Conservation (phyloP, 129 eudicot genomes). For the Chrysanthemum lavandulifolium region DNA sequence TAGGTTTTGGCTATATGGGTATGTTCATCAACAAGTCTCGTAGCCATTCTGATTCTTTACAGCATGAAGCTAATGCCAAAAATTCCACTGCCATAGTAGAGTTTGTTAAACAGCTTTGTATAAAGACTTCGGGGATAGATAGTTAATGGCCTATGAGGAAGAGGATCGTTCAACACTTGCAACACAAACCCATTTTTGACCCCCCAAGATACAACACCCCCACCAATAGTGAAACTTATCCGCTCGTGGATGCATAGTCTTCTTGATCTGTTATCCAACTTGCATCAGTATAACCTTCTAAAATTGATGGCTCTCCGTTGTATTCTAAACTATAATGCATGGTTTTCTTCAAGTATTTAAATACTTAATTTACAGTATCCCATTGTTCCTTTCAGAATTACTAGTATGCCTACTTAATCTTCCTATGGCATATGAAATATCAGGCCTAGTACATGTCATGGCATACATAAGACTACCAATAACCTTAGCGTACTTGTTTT, state of each 20-base stretch:
- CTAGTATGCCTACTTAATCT: conserved; percentile 16
- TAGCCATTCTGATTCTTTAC: not conserved
- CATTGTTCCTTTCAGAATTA: not conserved
- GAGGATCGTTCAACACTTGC: too few relatives aligned
- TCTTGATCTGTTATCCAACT: not conserved
- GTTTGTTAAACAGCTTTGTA: not conserved
- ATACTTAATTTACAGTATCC: not conserved
- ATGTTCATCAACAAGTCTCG: not conserved
- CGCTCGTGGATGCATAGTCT: not conserved
- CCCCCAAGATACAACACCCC: not conserved
- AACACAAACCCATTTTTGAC: too few relatives aligned
- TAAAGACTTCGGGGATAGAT: too few relatives aligned
- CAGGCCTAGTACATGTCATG: conserved; percentile 2
- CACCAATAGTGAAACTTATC: conserved; percentile 7
- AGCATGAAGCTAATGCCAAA: not conserved
- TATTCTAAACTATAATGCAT: not conserved
- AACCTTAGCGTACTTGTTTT: too few relatives aligned
- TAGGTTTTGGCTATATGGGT: not conserved
- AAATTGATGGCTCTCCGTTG: not conserved
- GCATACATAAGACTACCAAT: conserved; percentile 2
- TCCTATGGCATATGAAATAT: not conserved
- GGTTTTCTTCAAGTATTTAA: conserved; percentile 7
- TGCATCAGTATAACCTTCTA: not conserved
- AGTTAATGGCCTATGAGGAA: too few relatives aligned
- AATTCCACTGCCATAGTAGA: not conserved